Evolutionary conservation across 345 rosid species (phyloP), one percentile per base, ranked within the genome.

Genomic region (Sisymbrium irio): DNA sequence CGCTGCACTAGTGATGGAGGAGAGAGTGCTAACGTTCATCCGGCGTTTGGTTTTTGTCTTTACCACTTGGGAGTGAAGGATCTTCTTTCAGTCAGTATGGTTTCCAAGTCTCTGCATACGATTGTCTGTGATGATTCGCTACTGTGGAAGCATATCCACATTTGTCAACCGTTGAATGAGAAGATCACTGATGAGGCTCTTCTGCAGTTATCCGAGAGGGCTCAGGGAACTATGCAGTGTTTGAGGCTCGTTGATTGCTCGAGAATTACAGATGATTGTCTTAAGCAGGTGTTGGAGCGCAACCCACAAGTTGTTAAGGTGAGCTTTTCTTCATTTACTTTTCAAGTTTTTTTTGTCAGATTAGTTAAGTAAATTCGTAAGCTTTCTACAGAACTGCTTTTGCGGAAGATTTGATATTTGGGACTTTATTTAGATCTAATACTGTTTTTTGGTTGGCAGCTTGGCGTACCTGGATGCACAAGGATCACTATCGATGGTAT

Each of bases 381-480:
- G 6, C 22, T 12, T 15, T 54, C 13, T 35, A 9, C 15, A 33
- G 42, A 46, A 5, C 10, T 27, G 20, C 25, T 4, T 18, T 19
- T 56, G 36, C 2, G n/a, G 44, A 42, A 9, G 15, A 50, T 1
- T 19, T 55, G 7, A 20, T 41, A 1, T 51, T 68, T 41, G 40
- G 20, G 59, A 11, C 44, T 3, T 37, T 42, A 50, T 61, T 30
- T 35, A 7, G 62, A 50, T 30, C 30, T 28, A 44, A 13, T 25
- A 22, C 22, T 74, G 25, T 72, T 71, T 22, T 75, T 53, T 67
- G 56, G 66, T 67, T 53, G 73, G 77, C 86, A 95, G 99, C 79
- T 95, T 65, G 83, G 90, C 76, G 91, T 95, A 51, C 87, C 98
- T 74, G 99, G 92, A 71, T 95, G 98, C 75, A 82, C 92, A 72